Evolutionary conservation across 2,329 filamentous ascomycete species (phyloP).

Genomic region (Hirsutella minnesotensis): DNA sequence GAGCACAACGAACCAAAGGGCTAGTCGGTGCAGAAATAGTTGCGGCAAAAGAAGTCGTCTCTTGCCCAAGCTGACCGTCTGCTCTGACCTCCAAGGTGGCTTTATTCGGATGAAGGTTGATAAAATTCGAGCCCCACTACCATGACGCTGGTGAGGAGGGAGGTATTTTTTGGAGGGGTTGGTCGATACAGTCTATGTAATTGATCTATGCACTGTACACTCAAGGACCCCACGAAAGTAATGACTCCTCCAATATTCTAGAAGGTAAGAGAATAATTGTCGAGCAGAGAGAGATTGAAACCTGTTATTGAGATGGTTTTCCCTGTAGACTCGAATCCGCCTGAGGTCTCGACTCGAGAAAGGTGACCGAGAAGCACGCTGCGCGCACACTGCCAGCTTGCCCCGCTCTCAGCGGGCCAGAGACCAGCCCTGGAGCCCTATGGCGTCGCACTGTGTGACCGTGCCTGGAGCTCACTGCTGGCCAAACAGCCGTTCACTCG

Average conservation of each 20-base stretch:
- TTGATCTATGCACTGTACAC: not conserved
- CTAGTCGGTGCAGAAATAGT: not conserved
- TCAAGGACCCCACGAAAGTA: not conserved
- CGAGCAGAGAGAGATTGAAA: no score
- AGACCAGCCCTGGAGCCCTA: no score
- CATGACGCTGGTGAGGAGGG: conserved; percentile 18
- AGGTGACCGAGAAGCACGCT: no score
- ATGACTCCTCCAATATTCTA: not conserved
- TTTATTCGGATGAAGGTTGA: conserved; percentile 20
- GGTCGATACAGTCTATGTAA: conserved; percentile 3
- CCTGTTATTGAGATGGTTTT: no score
- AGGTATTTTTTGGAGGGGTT: conserved; percentile 13
- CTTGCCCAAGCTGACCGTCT: conserved; percentile 6
- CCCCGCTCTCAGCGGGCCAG: no score
- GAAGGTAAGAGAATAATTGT: no score
- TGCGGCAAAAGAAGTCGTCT: conserved; percentile 2
- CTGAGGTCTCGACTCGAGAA: no score
- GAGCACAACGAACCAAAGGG: not conserved
- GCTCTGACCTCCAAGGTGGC: conserved; percentile 5
- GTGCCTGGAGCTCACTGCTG: not conserved
- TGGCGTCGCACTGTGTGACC: not conserved
- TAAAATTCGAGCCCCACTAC: conserved; percentile 29
- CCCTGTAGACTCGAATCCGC: no score
- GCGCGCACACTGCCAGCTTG: no score
- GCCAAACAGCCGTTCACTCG: not conserved